Percentiles rank a stretch among this genome's conserved stretches.
Conservation (phyloP, 2,329 filamentous ascomycete genomes). For the Paraphaeosphaeria sporulosa region DNA sequence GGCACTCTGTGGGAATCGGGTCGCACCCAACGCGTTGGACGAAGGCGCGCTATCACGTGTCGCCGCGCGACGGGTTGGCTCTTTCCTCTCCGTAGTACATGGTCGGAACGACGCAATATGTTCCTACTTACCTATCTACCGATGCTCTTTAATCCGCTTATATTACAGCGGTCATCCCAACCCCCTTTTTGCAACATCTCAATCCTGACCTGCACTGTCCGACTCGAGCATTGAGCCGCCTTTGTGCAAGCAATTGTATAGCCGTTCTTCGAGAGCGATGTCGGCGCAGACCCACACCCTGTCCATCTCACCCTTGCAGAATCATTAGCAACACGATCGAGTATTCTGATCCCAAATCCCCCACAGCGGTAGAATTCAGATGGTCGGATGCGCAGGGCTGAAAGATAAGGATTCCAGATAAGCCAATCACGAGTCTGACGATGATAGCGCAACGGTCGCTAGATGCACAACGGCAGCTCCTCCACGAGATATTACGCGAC, state of each 20-base stretch:
- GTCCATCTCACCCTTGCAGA: background rate
- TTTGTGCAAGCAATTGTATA: background rate
- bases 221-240: no score
- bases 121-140: no score
- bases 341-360: slow-evolving; percentile 4
- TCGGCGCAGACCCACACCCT: slow-evolving; percentile 6
- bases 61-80: background rate
- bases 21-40: background rate
- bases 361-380: slow-evolving; percentile 6
- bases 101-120: no score
- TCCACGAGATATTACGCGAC: slow-evolving; percentile 24
- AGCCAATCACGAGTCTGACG: slow-evolving; percentile 19
- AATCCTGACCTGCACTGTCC: no score
- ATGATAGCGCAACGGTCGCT: slow-evolving; percentile 13
- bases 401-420: slow-evolving; percentile 27
- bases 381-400: slow-evolving; percentile 10
- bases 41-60: background rate
- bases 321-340: slow-evolving; percentile 17
- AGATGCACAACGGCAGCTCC: slow-evolving; percentile 17
- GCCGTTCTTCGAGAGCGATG: slow-evolving; percentile 4
- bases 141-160: no score
- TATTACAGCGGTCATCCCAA: no score
- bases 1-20: no score
- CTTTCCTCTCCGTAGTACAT: background rate
- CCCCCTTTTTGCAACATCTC: background rate